Evolutionary conservation across 78 protist species (phyloP), one percentile per base, ranked within the genome.

Genomic region (Dictyostelium capitatum): DNA sequence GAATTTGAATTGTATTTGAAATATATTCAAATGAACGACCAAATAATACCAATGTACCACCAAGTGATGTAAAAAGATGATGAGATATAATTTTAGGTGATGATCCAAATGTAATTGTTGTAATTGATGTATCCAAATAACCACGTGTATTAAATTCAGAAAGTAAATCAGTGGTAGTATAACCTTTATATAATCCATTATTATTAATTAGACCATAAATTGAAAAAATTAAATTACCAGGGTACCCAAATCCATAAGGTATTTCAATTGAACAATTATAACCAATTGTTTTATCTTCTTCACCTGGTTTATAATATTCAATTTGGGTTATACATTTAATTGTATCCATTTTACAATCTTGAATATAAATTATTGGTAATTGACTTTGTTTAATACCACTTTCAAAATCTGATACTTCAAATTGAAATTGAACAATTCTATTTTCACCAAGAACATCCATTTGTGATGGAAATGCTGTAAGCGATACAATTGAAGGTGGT

Each of bases 221-320:
- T 14, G 73, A 64, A 30, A 6, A 64, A 9, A 30, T 19, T 23
- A 64, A 28, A 14, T 64, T 30, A 28, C 73, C 73, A 64, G 73
- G 73, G 20, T 64, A 64, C 4, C 73, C 73, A 64, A 64, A 64
- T 64, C 73, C 73, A 64, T 25, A 20, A 12, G 73, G 73, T 23
- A 64, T 28, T 30, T 64, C 46, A 14, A 14, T 64, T 23, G 73
- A 10, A 64, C 73, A 64, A 8, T 32, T 30, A 28, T 64, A 64
- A 57, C 20, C 67, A 2, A 57, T n/a, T 57, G 67, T n/a, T 57
- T 57, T 12, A 57, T 57, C 43, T 37, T 37, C 43, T 37, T 37
- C 43, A 37, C 43, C 43, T 3, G 43, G 2, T 37, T 37, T 37
- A 37, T 37, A 37, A 2, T 37, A 37, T 2, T 37, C 43, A 37